These are phyloP conservation scores for Thalia dealbata DNA, from an alignment of 176 grass and related monocot genomes.

Conservation along the genomic window DNA sequence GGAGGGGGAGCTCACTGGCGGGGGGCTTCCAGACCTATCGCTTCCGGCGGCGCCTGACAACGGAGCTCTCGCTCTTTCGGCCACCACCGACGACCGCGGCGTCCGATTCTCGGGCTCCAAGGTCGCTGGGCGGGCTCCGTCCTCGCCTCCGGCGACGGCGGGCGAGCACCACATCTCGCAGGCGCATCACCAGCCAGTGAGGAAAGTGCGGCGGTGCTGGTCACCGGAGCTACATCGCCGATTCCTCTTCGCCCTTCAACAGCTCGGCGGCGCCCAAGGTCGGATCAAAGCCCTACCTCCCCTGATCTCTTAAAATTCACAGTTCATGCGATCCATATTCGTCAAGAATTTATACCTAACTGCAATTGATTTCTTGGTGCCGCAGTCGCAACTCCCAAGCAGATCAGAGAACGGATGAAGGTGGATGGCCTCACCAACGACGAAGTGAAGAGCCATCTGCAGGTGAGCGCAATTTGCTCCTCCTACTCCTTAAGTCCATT, in stretches of 20 bases:
- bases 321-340: neutral
- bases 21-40: conserved; percentile 14
- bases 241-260: conserved; percentile 54
- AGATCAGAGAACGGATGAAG: conserved; percentile 95
- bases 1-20: neutral
- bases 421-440: conserved; percentile 96
- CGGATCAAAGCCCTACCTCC: conserved; percentile 11
- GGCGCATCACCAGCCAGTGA: conserved; percentile 27
- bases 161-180: conserved; percentile 22
- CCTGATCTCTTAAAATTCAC: neutral
- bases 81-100: conserved; percentile 8
- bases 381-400: conserved; percentile 88
- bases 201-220: conserved; percentile 94
- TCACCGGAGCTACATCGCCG: conserved; percentile 80
- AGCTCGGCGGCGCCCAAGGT: conserved; percentile 91
- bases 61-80: conserved; percentile 3
- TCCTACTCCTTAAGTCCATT: neutral
- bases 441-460: conserved; percentile 99
- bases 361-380: neutral
- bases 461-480: conserved; percentile 25
- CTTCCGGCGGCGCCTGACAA: conserved; percentile 18
- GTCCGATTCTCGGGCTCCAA: neutral
- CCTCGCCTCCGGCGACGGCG: conserved; percentile 9
- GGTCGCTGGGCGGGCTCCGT: conserved; percentile 6
- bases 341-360: neutral